Conservation (phyloP, 805 yeast genomes). For the Nakazawaea wickerhamii region DNA sequence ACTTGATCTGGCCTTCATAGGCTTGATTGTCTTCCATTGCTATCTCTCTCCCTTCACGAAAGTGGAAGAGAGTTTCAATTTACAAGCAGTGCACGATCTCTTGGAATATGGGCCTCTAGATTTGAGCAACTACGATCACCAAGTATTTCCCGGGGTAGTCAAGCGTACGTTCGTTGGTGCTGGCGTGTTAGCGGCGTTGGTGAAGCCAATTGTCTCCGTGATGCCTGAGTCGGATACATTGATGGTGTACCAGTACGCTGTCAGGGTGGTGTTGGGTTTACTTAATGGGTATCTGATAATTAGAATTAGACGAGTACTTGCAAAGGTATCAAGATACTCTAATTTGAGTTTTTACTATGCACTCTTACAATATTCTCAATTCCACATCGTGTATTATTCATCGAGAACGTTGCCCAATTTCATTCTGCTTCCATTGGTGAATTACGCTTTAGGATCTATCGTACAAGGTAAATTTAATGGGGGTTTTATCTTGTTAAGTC, state of each 20-base stretch:
- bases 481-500: constrained; percentile 50
- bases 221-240: constrained; percentile 12
- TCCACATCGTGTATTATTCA: constrained; percentile 76
- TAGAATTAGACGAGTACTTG: constrained; percentile 39
- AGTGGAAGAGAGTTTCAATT: constrained; percentile 89
- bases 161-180: constrained; percentile 83
- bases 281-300: constrained; percentile 51
- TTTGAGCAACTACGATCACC: constrained; percentile 59
- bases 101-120: constrained; percentile 53
- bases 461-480: constrained; percentile 43
- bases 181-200: constrained; percentile 40
- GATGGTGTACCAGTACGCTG: constrained; percentile 42
- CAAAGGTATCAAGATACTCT: constrained; percentile 11
- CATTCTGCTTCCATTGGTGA: constrained; percentile 70
- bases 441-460: constrained; percentile 45
- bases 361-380: constrained; percentile 58
- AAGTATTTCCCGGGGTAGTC: constrained; percentile 79
- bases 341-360: constrained; percentile 51
- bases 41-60: constrained; percentile 74
- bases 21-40: constrained; percentile 43
- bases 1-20: constrained; percentile 21
- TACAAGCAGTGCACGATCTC: constrained; percentile 86
- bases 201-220: constrained; percentile 31
- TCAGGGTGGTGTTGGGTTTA: constrained; percentile 58
- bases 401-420: constrained; percentile 87